These are phyloP conservation scores for Hypoxylon sp. DNA, from an alignment of 2,329 filamentous ascomycete species.

Conservation along the genomic window DNA sequence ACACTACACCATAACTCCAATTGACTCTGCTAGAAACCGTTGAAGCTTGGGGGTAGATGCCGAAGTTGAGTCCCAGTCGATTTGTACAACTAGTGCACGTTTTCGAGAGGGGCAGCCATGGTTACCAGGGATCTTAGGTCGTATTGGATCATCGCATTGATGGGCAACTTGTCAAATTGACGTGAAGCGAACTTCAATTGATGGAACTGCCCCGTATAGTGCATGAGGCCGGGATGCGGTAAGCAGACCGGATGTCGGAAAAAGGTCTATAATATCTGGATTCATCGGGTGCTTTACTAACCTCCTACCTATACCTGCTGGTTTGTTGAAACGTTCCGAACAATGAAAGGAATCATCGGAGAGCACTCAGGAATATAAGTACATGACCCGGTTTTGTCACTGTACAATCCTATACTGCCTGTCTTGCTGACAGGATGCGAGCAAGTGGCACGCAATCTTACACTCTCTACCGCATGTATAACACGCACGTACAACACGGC, in stretches of 20 bases:
- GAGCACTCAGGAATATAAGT: slow-evolving; percentile 10
- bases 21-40: neutral
- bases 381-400: slow-evolving; percentile 14
- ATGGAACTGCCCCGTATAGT: slow-evolving; percentile 29
- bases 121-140: slow-evolving; percentile 27
- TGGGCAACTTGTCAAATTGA: slow-evolving; percentile 13
- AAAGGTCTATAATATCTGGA: slow-evolving; percentile 14
- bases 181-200: slow-evolving; percentile 29
- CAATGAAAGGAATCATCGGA: slow-evolving; percentile 6
- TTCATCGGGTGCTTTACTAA: slow-evolving; percentile 1
- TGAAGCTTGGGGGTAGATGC: slow-evolving; percentile 30
- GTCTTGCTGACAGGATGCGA: slow-evolving; percentile 38
- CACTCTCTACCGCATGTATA: slow-evolving; percentile 25
- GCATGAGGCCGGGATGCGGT: slow-evolving; percentile 12
- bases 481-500: slow-evolving; percentile 23
- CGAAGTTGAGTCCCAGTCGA: slow-evolving; percentile 38
- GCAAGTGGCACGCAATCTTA: slow-evolving; percentile 33
- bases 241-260: slow-evolving; percentile 32
- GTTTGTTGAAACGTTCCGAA: slow-evolving; percentile 9
- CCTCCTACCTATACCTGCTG: neutral
- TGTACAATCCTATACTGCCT: slow-evolving; percentile 15
- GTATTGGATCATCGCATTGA: slow-evolving; percentile 26
- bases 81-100: slow-evolving; percentile 34
- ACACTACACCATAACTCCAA: slow-evolving; percentile 1
- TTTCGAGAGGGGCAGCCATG: slow-evolving; percentile 41